Percentiles rank a stretch among this genome's conserved stretches.
phyloP scores from a whole-genome alignment of 2,329 filamentous ascomycete genomes.

The Fusarium neocosmosporiellum region DNA sequence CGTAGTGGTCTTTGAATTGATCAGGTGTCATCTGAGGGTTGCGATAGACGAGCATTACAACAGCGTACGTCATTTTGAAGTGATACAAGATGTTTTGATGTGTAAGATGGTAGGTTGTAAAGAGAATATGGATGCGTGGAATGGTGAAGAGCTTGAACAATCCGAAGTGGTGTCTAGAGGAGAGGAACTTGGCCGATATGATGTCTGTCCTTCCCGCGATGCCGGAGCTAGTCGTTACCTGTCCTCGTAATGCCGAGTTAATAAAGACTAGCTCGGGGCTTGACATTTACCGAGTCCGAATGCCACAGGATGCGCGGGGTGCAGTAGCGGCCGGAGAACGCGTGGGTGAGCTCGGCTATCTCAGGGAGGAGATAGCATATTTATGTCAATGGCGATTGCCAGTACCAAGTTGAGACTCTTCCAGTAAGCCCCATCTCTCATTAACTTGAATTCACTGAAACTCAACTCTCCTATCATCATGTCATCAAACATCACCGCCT shows the following conservation, averaged over 20 bases:
- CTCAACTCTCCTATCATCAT: background rate
- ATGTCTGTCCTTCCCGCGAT: background rate
- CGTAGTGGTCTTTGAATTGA: slow-evolving; percentile 1
- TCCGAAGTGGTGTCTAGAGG: background rate
- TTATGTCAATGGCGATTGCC: background rate
- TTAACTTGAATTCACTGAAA: background rate
- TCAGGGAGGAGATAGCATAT: background rate
- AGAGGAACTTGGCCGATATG: background rate
- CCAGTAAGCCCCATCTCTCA: background rate
- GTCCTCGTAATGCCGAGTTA: background rate
- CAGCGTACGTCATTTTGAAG: background rate
- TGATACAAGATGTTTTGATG: background rate
- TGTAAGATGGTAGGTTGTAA: background rate
- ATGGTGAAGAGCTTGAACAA: background rate
- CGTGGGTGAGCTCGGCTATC: background rate
- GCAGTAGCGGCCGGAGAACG: background rate
- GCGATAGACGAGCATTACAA: background rate
- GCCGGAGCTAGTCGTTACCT: background rate
- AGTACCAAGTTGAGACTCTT: background rate
- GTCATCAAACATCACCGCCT: background rate
- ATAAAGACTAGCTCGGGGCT: background rate
- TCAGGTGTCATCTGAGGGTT: background rate
- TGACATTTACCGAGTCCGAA: background rate
- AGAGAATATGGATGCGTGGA: background rate
- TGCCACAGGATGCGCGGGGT: background rate